Conservation (phyloP, 192 early-diverging fungal genomes). For the Coemansia sp. region DNA sequence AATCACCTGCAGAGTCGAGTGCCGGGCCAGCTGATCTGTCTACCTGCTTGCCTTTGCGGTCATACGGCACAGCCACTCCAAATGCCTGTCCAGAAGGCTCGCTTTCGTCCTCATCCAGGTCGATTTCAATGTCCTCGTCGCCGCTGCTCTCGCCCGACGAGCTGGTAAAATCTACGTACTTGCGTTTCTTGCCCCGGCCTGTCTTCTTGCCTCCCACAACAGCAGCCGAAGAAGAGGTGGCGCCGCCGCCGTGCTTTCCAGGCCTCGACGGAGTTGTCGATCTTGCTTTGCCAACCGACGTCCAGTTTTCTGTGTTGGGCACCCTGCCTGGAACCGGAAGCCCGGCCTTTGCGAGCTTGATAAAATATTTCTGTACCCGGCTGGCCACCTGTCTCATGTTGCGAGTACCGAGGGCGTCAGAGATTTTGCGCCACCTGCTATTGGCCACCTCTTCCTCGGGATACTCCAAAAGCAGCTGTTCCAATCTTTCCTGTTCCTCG, state of each 20-base stretch:
- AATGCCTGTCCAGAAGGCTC: background rate
- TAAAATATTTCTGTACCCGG: constrained; percentile 79
- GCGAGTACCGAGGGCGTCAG: constrained; percentile 66
- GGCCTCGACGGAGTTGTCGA: constrained; percentile 21
- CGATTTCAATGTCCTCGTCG: constrained; percentile 14
- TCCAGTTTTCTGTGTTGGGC: constrained; percentile 55
- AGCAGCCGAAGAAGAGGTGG: constrained; percentile 14
- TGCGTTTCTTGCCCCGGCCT: constrained; percentile 13
- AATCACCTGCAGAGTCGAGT: background rate
- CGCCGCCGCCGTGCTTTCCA: constrained; percentile 11
- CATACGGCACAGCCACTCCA: constrained; percentile 11
- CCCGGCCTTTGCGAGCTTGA: constrained; percentile 72
- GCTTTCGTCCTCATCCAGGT: constrained; percentile 12
- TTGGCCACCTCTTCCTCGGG: constrained; percentile 73
- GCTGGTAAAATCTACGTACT: constrained; percentile 45
- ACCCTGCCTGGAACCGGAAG: constrained; percentile 68
- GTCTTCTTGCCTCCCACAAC: constrained; percentile 24
- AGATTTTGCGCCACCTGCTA: constrained; percentile 70
- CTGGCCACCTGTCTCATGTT: constrained; percentile 74
- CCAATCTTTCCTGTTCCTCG: constrained; percentile 63
- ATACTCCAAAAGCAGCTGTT: constrained; percentile 62
- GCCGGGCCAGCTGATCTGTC: constrained; percentile 22
- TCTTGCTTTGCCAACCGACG: constrained; percentile 3
- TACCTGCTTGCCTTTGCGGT: constrained; percentile 49
- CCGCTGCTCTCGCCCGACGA: constrained; percentile 27